Evolutionary conservation across 495 filamentous ascomycete species (phyloP).

Genomic region (Neurospora terricola): DNA sequence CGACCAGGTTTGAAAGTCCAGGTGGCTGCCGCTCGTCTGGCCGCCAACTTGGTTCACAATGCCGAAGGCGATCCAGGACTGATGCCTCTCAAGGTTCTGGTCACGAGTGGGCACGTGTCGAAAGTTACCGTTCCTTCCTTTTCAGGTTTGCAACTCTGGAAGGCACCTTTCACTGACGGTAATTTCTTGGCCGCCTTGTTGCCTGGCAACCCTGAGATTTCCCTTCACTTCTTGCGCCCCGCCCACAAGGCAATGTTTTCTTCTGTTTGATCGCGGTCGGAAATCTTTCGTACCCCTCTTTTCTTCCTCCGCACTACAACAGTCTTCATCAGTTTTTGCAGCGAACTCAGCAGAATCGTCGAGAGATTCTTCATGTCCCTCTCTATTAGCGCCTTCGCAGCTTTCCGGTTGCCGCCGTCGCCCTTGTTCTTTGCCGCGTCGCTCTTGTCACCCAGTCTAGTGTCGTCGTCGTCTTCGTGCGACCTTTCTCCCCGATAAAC

Average conservation of each 20-base stretch:
- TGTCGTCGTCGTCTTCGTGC: neutral
- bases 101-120: neutral
- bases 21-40: too few species aligned
- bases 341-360: too few species aligned
- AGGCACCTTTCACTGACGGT: neutral
- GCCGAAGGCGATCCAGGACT: conserved; percentile 48
- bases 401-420: too few species aligned
- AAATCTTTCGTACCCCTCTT: neutral
- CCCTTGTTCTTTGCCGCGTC: neutral
- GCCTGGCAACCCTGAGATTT: neutral
- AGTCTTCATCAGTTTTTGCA: neutral
- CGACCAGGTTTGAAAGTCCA: too few species aligned
- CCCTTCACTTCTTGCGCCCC: neutral
- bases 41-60: too few species aligned
- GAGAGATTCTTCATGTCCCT: too few species aligned
- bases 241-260: too few species aligned
- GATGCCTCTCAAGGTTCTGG: neutral
- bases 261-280: too few species aligned
- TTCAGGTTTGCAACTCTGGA: neutral
- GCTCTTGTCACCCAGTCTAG: neutral
- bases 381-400: neutral
- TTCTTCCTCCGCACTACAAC: neutral
- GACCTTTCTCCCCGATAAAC: neutral
- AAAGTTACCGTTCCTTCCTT: neutral
- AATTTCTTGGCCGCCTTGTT: neutral